Evolutionary conservation across 805 yeast species (phyloP).

Genomic region (Candida jianshihensis): DNA sequence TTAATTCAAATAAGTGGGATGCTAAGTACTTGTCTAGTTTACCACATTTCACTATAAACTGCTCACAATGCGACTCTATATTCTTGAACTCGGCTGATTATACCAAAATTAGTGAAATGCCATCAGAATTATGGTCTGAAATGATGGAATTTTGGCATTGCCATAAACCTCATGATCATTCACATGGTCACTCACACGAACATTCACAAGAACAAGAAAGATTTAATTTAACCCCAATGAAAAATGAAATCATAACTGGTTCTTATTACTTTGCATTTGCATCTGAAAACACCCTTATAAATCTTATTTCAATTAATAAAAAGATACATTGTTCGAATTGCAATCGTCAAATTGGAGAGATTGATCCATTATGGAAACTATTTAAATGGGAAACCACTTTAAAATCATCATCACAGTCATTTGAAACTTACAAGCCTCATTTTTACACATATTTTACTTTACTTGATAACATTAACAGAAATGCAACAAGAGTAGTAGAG

Average conservation of each 20-base stretch:
- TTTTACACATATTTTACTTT: constrained; percentile 32
- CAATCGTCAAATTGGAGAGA: constrained; percentile 31
- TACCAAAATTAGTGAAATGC: constrained; percentile 52
- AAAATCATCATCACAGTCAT: constrained; percentile 6
- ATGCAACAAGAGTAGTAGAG: constrained; percentile 32
- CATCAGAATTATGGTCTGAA: constrained; percentile 91
- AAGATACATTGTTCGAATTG: constrained; percentile 33
- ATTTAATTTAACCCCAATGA: constrained; percentile 39
- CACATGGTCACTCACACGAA: neutral
- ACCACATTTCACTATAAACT: constrained; percentile 25
- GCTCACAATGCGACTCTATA: constrained; percentile 23
- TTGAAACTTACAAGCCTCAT: constrained; percentile 31
- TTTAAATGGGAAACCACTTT: constrained; percentile 53
- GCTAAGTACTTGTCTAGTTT: constrained; percentile 30
- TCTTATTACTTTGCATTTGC: constrained; percentile 39
- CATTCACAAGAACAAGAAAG: constrained; percentile 19
- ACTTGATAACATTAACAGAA: constrained; percentile 35
- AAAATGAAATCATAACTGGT: constrained; percentile 44
- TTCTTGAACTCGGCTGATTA: constrained; percentile 28
- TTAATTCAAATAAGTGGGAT: constrained; percentile 33
- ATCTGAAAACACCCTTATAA: constrained; percentile 4
- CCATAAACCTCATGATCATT: constrained; percentile 55
- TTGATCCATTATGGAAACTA: constrained; percentile 30
- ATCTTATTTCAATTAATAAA: constrained; percentile 2
- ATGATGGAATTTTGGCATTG: constrained; percentile 98